These are phyloP conservation scores for Chalaropsis ovoidea DNA, from an alignment of 2,329 filamentous ascomycete species.

Conservation along the genomic window DNA sequence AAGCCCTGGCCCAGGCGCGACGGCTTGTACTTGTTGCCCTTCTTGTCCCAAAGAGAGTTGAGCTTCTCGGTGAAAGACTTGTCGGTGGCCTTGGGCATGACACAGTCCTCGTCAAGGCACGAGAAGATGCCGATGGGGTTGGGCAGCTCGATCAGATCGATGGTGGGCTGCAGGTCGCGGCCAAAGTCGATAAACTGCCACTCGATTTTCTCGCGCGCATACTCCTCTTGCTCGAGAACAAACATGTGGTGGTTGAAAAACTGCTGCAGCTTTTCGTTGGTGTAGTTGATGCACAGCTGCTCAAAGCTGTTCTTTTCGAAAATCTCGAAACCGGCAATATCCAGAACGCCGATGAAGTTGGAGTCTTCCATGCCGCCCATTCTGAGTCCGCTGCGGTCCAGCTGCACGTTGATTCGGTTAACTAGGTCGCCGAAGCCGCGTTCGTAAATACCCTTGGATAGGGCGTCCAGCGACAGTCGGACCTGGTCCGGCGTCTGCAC, in stretches of 20 bases:
- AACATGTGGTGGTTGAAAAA: slow-evolving; percentile 99
- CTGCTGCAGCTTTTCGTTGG: slow-evolving; percentile 96
- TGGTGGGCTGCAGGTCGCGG: slow-evolving; percentile 90
- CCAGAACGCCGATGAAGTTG: slow-evolving; percentile 92
- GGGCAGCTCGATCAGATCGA: slow-evolving; percentile 88
- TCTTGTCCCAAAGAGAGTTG: slow-evolving; percentile 93
- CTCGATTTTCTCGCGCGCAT: slow-evolving; percentile 93
- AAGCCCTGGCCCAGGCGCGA: slow-evolving; percentile 86
- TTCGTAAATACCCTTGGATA: slow-evolving; percentile 96
- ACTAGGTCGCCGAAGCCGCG: slow-evolving; percentile 91
- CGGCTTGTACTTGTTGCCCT: slow-evolving; percentile 83
- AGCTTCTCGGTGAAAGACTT: slow-evolving; percentile 95
- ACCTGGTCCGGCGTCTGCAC: slow-evolving; percentile 97
- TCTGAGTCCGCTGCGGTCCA: slow-evolving; percentile 75
- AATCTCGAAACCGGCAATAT: slow-evolving; percentile 98
- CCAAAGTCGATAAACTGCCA: slow-evolving; percentile 99
- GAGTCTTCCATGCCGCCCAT: slow-evolving; percentile 66
- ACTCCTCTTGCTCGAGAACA: slow-evolving; percentile 95
- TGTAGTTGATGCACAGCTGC: slow-evolving; percentile 98
- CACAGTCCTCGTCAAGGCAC: slow-evolving; percentile 91
- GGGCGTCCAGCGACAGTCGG: slow-evolving; percentile 74
- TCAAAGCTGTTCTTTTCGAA: slow-evolving; percentile 98
- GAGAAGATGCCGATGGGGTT: slow-evolving; percentile 99
- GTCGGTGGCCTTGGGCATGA: slow-evolving; percentile 98
- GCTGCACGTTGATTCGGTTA: slow-evolving; percentile 76